Evolutionary conservation across 2,329 filamentous ascomycete species (phyloP).

Genomic region (Gliomastix tumulicola): DNA sequence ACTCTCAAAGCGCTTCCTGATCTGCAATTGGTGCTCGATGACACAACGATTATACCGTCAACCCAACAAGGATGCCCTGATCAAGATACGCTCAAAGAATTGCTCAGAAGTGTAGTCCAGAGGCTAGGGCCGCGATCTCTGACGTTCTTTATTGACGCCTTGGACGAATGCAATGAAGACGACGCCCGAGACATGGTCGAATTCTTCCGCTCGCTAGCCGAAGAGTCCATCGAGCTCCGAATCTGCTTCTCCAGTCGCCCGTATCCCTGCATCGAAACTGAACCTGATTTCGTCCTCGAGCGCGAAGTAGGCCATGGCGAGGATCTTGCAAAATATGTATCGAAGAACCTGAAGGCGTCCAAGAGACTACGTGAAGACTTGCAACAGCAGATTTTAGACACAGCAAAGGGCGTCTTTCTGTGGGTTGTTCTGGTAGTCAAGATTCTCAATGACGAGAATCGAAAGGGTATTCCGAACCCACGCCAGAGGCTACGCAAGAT

Average conservation of each 20-base stretch:
- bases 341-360: too few relatives aligned
- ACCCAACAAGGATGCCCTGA: not conserved
- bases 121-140: constrained; percentile 1
- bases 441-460: constrained; percentile 23
- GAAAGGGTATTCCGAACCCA: constrained; percentile 15
- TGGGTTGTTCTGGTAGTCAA: constrained; percentile 20
- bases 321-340: constrained; percentile 15
- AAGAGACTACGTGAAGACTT: too few relatives aligned
- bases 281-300: constrained; percentile 12
- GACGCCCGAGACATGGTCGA: constrained; percentile 22
- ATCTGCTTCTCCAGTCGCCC: constrained; percentile 36
- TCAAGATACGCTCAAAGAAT: not conserved
- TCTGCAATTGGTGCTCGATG: constrained; percentile 18
- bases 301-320: constrained; percentile 11
- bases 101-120: not conserved
- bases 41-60: too few relatives aligned
- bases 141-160: constrained; percentile 9
- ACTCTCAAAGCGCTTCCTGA: constrained; percentile 25
- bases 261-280: constrained; percentile 30
- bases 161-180: constrained; percentile 6
- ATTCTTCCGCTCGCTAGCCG: constrained; percentile 28
- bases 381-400: too few relatives aligned
- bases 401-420: constrained; percentile 20
- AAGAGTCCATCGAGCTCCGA: constrained; percentile 17
- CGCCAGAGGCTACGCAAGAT: constrained; percentile 21